phyloP scores from a whole-genome alignment of 768 basidiomycete genomes.

The Pleurotus tuoliensis region DNA sequence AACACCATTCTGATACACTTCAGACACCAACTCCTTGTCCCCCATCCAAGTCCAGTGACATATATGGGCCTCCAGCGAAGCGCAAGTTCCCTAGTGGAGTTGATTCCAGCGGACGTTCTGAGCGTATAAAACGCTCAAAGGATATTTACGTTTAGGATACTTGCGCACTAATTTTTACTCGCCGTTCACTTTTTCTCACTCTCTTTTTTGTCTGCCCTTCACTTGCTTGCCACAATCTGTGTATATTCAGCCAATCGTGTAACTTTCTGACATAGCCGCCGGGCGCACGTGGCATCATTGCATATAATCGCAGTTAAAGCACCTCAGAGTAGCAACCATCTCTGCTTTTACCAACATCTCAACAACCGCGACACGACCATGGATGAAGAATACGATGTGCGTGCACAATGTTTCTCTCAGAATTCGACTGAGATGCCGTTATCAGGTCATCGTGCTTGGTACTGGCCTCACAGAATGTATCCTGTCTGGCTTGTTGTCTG shows the following conservation, averaged over 20 bases:
- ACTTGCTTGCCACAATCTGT: neutral
- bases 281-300: constrained; percentile 5
- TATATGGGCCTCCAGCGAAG: constrained; percentile 1
- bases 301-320: constrained; percentile 9
- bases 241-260: neutral
- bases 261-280: constrained; percentile 7
- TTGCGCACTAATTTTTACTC: neutral
- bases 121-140: neutral
- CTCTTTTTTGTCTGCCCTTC: neutral
- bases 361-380: constrained; percentile 41
- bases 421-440: constrained; percentile 12
- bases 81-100: neutral
- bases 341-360: constrained; percentile 11
- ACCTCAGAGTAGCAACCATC: constrained; percentile 12
- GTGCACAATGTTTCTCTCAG: constrained; percentile 12
- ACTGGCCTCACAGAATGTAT: constrained; percentile 99
- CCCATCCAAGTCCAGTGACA: neutral
- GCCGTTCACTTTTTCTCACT: neutral
- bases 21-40: neutral
- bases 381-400: constrained; percentile 99
- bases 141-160: neutral
- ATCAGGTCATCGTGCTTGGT: constrained; percentile 85
- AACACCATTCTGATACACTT: constrained; percentile 13
- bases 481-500: constrained; percentile 95
- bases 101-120: neutral